Conservation (phyloP, 108 stramenopile genomes). For the Cyclotella atomus region DNA sequence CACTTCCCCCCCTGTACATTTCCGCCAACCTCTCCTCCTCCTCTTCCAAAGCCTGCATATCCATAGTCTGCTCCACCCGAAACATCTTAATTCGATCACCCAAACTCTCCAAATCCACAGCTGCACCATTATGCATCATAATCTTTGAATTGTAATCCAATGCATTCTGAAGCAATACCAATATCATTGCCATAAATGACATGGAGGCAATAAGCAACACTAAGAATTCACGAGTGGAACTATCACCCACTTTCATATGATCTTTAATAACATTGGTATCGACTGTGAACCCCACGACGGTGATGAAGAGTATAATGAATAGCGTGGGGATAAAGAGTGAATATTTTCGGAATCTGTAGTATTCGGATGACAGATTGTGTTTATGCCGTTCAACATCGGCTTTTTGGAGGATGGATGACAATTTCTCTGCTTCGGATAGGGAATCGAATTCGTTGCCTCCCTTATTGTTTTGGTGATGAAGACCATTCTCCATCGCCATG, state of each 20-base stretch:
- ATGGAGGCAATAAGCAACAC: slow-evolving; percentile 16
- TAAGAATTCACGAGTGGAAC: slow-evolving; percentile 18
- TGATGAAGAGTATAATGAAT: slow-evolving; percentile 9
- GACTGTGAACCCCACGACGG: slow-evolving; percentile 22
- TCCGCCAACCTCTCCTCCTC: slow-evolving; percentile 15
- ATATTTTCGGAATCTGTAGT: slow-evolving; percentile 34
- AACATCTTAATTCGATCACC: slow-evolving; percentile 36
- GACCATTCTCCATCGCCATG: neutral
- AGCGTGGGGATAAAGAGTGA: slow-evolving; percentile 20
- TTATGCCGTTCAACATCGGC: slow-evolving; percentile 36
- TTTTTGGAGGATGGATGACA: slow-evolving; percentile 21
- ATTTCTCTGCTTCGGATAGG: slow-evolving; percentile 33
- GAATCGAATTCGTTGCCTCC: slow-evolving; percentile 19
- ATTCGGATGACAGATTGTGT: slow-evolving; percentile 21
- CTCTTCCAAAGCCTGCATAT: slow-evolving; percentile 28
- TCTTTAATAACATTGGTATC: slow-evolving; percentile 17
- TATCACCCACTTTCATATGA: slow-evolving; percentile 19
- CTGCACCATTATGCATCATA: slow-evolving; percentile 24
- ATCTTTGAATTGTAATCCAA: slow-evolving; percentile 34
- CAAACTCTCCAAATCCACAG: slow-evolving; percentile 21
- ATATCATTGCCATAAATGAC: slow-evolving; percentile 22
- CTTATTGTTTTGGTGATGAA: neutral
- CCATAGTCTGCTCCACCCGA: slow-evolving; percentile 38
- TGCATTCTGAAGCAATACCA: slow-evolving; percentile 8
- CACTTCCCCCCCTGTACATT: neutral